A percentile compares a stretch with the other conserved stretches of the same genome.
Conservation (phyloP, 345 rosid genomes). For the Kandelia obovata region DNA sequence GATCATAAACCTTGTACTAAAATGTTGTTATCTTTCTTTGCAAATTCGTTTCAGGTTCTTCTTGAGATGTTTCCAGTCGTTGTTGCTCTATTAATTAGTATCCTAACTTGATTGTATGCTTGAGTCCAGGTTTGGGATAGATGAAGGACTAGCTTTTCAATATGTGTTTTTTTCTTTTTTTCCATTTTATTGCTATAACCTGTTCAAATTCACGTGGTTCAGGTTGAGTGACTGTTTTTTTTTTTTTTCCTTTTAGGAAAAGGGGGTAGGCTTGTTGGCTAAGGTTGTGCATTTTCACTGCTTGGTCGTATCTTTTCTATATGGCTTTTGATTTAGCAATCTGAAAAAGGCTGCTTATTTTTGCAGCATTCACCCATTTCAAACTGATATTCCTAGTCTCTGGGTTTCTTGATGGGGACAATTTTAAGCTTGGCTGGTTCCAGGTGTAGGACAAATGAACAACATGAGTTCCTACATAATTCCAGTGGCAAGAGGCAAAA, state of each 20-base stretch:
- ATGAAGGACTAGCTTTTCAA: too few species aligned
- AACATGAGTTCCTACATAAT: constrained; percentile 20
- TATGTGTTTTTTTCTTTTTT: too few species aligned
- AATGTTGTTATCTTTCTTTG: background rate
- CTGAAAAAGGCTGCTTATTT: background rate
- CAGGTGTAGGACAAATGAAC: constrained; percentile 22
- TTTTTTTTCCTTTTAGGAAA: background rate
- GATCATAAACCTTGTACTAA: background rate
- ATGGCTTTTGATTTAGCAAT: background rate
- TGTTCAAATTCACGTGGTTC: background rate
- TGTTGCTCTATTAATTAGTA: background rate
- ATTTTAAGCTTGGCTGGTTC: constrained; percentile 47
- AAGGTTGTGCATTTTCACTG: background rate
- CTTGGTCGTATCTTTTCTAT: background rate
- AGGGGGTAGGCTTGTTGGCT: background rate
- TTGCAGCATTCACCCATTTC: constrained; percentile 13
- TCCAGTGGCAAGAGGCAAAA: constrained; percentile 49
- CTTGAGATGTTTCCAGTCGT: too few species aligned
- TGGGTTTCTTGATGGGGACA: constrained; percentile 38
- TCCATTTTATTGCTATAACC: too few species aligned
- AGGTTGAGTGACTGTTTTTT: background rate
- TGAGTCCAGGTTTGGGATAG: too few species aligned
- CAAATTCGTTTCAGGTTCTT: background rate
- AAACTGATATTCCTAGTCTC: background rate
- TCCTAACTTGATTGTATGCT: too few species aligned